These are phyloP conservation scores for Theileria annulata DNA, from an alignment of 169 alveolate species.

Conservation along the genomic window DNA sequence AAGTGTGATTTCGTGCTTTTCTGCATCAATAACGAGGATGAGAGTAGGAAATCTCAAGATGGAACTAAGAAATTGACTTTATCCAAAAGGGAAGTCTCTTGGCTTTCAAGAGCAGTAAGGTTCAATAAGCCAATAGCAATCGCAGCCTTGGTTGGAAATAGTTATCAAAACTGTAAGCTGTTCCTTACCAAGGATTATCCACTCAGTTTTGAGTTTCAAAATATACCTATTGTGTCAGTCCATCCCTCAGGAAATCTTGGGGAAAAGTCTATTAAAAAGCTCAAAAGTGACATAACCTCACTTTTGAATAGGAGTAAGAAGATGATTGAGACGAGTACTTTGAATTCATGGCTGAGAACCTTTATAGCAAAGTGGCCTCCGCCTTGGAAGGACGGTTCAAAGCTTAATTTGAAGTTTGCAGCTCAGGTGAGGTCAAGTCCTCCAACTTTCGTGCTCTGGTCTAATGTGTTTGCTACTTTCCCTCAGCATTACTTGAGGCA, in stretches of 20 bases:
- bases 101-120: conserved; percentile 43
- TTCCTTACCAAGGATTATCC: conserved; percentile 7
- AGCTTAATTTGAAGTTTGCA: conserved; percentile 73
- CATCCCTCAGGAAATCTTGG: not conserved
- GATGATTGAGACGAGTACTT: conserved; percentile 33
- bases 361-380: conserved; percentile 75
- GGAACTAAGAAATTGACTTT: conserved; percentile 32
- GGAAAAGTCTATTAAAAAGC: not conserved
- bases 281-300: conserved; percentile 27
- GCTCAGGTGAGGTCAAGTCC: conserved; percentile 70
- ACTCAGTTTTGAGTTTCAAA: conserved; percentile 36
- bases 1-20: conserved; percentile 43
- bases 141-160: conserved; percentile 13
- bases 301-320: conserved; percentile 11
- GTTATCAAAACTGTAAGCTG: conserved; percentile 7
- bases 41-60: not conserved
- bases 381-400: conserved; percentile 83
- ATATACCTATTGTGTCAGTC: conserved; percentile 37
- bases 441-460: conserved; percentile 82
- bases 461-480: conserved; percentile 71
- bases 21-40: conserved; percentile 27
- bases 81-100: conserved; percentile 44
- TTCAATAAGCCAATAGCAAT: conserved; percentile 37
- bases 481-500: conserved; percentile 78
- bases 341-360: conserved; percentile 58